phyloP scores from a whole-genome alignment of 108 stramenopile species.

The Fragilaria crotonensis region DNA sequence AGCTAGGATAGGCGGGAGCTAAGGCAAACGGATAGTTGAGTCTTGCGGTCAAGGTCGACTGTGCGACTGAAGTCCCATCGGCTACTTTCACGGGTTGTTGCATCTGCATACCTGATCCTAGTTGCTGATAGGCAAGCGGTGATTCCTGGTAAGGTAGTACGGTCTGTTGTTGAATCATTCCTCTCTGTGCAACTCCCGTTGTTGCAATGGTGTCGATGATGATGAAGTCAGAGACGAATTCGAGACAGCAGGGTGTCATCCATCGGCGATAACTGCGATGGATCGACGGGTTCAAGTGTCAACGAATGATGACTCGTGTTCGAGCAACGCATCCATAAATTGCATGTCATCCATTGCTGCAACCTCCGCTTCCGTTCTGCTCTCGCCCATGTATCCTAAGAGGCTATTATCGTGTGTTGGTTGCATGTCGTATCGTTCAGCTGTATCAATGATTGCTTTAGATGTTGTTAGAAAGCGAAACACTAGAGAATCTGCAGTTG shows the following conservation, averaged over 20 bases:
- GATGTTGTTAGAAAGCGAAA: too few species aligned
- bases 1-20: background rate
- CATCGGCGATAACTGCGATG: background rate
- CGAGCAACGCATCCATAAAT: background rate
- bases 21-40: background rate
- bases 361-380: background rate
- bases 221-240: background rate
- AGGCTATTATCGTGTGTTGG: background rate
- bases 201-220: too few species aligned
- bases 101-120: too few species aligned
- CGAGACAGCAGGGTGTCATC: background rate
- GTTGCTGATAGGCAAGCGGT: too few species aligned
- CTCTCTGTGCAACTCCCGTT: background rate
- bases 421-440: background rate
- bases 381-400: background rate
- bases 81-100: too few species aligned
- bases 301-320: background rate
- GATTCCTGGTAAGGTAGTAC: too few species aligned
- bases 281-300: background rate
- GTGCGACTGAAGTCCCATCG: background rate
- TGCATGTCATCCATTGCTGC: background rate
- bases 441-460: background rate
- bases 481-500: too few species aligned
- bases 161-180: background rate
- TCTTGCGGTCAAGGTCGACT: background rate